These are phyloP conservation scores for Amyloporia xantha DNA, from an alignment of 768 basidiomycete genomes.

Conservation along the genomic window DNA sequence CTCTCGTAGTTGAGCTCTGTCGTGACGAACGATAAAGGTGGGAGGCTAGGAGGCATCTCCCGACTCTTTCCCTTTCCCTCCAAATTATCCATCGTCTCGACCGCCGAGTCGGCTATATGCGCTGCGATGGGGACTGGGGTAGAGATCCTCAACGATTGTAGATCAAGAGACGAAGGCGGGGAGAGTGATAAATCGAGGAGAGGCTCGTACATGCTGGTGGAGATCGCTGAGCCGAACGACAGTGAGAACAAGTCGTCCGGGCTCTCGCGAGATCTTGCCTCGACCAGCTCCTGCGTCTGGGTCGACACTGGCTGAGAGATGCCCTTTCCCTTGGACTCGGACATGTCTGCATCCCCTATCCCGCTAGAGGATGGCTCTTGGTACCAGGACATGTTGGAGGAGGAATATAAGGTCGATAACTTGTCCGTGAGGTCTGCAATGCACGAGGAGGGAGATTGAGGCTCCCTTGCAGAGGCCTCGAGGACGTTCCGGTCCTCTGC, in stretches of 20 bases:
- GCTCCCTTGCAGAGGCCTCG: constrained; percentile 19
- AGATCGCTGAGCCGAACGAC: constrained; percentile 28
- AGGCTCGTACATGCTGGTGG: constrained; percentile 16
- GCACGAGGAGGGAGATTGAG: constrained; percentile 7
- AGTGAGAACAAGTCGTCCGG: constrained; percentile 34
- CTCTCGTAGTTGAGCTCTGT: constrained; percentile 39
- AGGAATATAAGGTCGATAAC: constrained; percentile 8
- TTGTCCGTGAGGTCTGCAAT: not conserved
- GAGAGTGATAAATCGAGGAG: constrained; percentile 17
- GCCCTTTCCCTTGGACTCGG: constrained; percentile 47
- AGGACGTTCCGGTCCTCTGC: constrained; percentile 16
- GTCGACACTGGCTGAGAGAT: constrained; percentile 50
- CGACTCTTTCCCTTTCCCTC: constrained; percentile 49
- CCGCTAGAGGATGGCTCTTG: constrained; percentile 4
- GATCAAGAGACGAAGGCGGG: not conserved
- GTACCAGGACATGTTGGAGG: constrained; percentile 6
- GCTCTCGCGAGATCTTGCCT: constrained; percentile 4
- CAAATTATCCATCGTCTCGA: constrained; percentile 6
- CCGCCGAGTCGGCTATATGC: not conserved
- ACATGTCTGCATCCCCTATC: constrained; percentile 8
- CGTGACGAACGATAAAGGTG: constrained; percentile 57
- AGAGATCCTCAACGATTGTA: too few species aligned
- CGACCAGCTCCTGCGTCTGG: constrained; percentile 17
- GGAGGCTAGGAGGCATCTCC: constrained; percentile 50
- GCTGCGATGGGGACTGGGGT: too few species aligned